These are phyloP conservation scores for Seminavis robusta DNA, from an alignment of 108 stramenopile genomes.

Conservation along the genomic window DNA sequence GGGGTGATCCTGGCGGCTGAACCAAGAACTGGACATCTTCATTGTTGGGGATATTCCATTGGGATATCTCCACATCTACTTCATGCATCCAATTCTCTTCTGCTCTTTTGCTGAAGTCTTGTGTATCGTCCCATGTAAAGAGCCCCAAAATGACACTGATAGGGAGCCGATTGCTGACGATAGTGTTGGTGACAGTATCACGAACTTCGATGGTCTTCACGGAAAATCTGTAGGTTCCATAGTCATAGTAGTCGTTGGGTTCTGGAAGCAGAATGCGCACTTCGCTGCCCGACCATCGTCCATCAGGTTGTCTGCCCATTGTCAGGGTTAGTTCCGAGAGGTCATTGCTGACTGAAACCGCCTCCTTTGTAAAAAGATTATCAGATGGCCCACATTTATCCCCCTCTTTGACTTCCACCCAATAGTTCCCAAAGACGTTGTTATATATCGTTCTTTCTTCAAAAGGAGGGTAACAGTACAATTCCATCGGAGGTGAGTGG, in stretches of 20 bases:
- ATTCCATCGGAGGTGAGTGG: too few species aligned
- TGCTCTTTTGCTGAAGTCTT: background rate
- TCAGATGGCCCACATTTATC: too few species aligned
- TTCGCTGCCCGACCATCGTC: too few species aligned
- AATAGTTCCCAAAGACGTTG: too few species aligned
- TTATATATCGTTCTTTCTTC: too few species aligned
- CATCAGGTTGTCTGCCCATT: too few species aligned
- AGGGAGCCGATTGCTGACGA: background rate
- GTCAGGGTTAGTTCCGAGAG: too few species aligned
- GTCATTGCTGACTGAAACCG: too few species aligned
- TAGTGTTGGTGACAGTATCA: background rate
- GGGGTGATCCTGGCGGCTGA: background rate
- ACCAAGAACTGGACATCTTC: slow-evolving; percentile 1
- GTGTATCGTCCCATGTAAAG: slow-evolving; percentile 10
- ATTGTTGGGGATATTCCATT: background rate
- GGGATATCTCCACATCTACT: slow-evolving; percentile 11
- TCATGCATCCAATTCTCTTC: slow-evolving; percentile 12
- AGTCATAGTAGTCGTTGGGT: background rate
- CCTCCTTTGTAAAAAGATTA: too few species aligned
- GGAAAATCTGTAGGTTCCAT: slow-evolving; percentile 1
- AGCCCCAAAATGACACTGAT: slow-evolving; percentile 5
- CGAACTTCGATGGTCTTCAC: slow-evolving; percentile 2
- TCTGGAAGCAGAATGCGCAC: slow-evolving; percentile 4
- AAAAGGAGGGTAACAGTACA: too few species aligned
- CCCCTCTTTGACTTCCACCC: too few species aligned